These are phyloP conservation scores for Balakata baccata DNA, from an alignment of 345 rosid species.

Conservation along the genomic window DNA sequence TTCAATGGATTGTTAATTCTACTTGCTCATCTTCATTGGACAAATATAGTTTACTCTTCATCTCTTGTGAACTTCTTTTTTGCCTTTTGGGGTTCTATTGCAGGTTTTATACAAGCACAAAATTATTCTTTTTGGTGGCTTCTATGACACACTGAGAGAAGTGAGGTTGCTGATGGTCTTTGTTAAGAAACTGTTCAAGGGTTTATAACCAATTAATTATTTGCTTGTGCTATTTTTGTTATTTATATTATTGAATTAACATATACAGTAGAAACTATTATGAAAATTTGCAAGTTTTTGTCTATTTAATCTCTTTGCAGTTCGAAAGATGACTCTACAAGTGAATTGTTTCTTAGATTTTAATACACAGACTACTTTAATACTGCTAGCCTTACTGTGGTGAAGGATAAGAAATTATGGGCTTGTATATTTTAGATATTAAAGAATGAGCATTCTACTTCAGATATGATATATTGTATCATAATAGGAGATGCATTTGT, in stretches of 20 bases:
- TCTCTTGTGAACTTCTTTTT: slow-evolving; percentile 14
- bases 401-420: not conserved
- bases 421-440: not conserved
- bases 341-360: not conserved
- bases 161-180: slow-evolving; percentile 70
- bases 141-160: slow-evolving; percentile 97
- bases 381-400: not conserved
- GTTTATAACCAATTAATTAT: slow-evolving; percentile 7
- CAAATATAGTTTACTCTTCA: not conserved
- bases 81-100: slow-evolving; percentile 23
- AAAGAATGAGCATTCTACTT: too few species aligned
- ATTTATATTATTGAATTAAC: not conserved
- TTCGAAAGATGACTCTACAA: not conserved
- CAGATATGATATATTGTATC: not conserved
- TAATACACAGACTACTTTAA: not conserved
- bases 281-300: slow-evolving; percentile 2
- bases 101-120: slow-evolving; percentile 97
- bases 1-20: not conserved
- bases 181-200: not conserved
- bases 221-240: slow-evolving; percentile 3
- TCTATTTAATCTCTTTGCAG: slow-evolving; percentile 7
- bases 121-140: slow-evolving; percentile 90
- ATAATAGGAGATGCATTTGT: not conserved
- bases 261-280: not conserved
- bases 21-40: not conserved